phyloP scores from a whole-genome alignment of 2,329 filamentous ascomycete species.

The Colletotrichum sp. region DNA sequence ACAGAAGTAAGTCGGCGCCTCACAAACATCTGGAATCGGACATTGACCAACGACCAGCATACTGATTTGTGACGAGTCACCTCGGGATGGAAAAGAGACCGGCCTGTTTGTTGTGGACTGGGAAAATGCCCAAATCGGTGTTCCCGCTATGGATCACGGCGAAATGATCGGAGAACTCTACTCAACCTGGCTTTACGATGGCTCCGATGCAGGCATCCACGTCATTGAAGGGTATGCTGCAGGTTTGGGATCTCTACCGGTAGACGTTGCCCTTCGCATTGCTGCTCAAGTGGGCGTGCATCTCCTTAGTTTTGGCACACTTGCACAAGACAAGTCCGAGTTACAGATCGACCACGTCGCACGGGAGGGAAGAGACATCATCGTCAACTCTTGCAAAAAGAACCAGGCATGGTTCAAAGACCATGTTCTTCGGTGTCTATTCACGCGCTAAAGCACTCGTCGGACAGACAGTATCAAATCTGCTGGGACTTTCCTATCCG shows the following conservation, averaged over 20 bases:
- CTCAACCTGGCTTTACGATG: neutral
- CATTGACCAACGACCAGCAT: neutral
- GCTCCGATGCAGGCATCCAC: neutral
- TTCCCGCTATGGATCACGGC: neutral
- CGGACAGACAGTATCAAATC: neutral
- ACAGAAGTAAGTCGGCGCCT: neutral
- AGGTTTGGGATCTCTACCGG: neutral
- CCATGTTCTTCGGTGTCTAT: neutral
- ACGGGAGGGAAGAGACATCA: neutral
- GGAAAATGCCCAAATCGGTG: neutral
- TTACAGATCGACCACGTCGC: neutral
- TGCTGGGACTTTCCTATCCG: neutral
- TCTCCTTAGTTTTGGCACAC: neutral
- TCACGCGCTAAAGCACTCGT: neutral
- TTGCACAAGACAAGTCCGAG: neutral
- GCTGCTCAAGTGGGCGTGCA: neutral
- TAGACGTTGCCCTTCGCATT: neutral
- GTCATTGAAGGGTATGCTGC: neutral
- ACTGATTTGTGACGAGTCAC: neutral
- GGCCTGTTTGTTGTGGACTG: neutral
- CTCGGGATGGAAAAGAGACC: neutral
- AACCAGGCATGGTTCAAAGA: neutral
- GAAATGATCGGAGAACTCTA: neutral
- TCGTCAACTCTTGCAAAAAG: neutral
- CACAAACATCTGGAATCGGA: neutral